These are phyloP conservation scores for Ceratocystis cubensis DNA, from an alignment of 2,329 filamentous ascomycete genomes.

Conservation along the genomic window DNA sequence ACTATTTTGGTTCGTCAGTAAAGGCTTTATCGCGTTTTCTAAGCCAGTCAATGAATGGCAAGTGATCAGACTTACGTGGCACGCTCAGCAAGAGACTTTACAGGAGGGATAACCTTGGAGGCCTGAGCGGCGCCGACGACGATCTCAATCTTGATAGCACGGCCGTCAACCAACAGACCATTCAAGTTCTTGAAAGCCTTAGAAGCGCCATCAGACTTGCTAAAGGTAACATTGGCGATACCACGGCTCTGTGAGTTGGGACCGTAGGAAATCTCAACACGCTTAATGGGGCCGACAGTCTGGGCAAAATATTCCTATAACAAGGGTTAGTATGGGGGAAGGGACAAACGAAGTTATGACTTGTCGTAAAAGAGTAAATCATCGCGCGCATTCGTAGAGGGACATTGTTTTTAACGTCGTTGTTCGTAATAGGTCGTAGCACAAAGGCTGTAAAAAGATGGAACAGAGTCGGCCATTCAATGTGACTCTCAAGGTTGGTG, in stretches of 20 bases:
- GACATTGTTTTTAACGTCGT: constrained; percentile 25
- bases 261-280: constrained; percentile 82
- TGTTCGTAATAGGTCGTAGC: constrained; percentile 4
- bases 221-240: constrained; percentile 80
- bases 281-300: constrained; percentile 81
- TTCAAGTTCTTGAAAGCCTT: constrained; percentile 78
- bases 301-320: constrained; percentile 91
- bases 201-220: constrained; percentile 64
- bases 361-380: constrained; percentile 41
- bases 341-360: constrained; percentile 3
- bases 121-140: constrained; percentile 66
- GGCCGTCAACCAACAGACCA: constrained; percentile 77
- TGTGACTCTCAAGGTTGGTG: not conserved
- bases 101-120: constrained; percentile 51
- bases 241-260: constrained; percentile 85
- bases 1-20: constrained; percentile 23
- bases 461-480: not conserved
- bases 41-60: not conserved
- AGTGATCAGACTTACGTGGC: constrained; percentile 44
- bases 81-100: constrained; percentile 68
- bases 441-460: not conserved
- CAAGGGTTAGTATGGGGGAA: constrained; percentile 37
- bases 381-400: constrained; percentile 21
- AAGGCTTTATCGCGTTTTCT: constrained; percentile 23
- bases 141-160: constrained; percentile 91